Base-by-base conservation (phyloP, 2,329 filamentous ascomycete species). In the Alternaria burnsii region DNA sequence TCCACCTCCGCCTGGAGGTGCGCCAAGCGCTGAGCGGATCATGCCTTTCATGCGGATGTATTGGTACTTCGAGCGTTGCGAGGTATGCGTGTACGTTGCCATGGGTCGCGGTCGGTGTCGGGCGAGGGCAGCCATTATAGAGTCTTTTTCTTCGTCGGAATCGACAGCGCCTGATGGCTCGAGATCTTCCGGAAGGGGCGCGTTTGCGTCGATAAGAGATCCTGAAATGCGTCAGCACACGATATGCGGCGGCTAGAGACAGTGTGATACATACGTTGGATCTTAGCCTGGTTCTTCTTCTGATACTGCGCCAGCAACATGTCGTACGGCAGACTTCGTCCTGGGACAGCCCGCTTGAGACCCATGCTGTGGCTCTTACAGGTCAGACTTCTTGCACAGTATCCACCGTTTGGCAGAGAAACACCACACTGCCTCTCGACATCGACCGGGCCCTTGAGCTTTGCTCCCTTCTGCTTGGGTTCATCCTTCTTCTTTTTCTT, bases 201-300 rank as follows among this genome's bases (percentile, higher is more conserved):
- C 94, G 76, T 96, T 97, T 57, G 95, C 94, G 76, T 98, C 94
- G 68, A 99, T 91, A 38, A 94, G 93, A 36, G 94, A 94, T 82
- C 97, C 92, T 95, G 76, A 11, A 30, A 32, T 12, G 32, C 46
- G 47, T 69, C 53, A 70, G 60, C 40, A 43, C 18, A 1, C 18
- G 11, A 20, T 44, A 11, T 7, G 14, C 22, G 3, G 12, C 10
- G 4, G 12, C 28, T n/a, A 20, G 22, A 14, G 22, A 24, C 18
- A n/a, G 8, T 30, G 14, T 34, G 16, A 36, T 38, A 86, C 90
- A 81, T 84, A 94, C 92, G 97, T 79, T 98, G 95, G 82, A 97
- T 92, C 75, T 97, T 97, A 22, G 95, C 95, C 79, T 98, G 95
- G 72, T 99, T 99, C 84, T 97, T 98, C 85, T 98, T 97, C 90